Conservation (phyloP, 306 rosid genomes). For the Echinosophora koreensis region DNA sequence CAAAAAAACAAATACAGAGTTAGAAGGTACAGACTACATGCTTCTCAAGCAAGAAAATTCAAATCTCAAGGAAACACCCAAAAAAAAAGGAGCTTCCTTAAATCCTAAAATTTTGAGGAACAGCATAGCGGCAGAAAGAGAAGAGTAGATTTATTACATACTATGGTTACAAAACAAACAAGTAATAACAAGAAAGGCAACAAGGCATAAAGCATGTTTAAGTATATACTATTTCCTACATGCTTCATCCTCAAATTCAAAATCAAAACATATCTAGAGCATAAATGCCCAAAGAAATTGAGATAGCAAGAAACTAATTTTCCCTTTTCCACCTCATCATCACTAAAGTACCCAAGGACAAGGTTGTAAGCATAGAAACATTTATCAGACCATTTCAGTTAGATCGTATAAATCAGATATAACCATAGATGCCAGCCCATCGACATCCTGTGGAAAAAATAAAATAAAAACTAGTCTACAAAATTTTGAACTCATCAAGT, state of each 20-base stretch:
- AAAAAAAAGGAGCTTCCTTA: conserved; percentile 29
- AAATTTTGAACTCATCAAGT: conserved; percentile 7
- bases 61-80: neutral
- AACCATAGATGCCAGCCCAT: neutral
- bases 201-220: neutral
- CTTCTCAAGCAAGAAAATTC: conserved; percentile 28
- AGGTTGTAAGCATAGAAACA: conserved; percentile 7
- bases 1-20: conserved; percentile 24
- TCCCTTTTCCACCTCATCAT: neutral
- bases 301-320: neutral
- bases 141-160: neutral
- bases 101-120: conserved; percentile 12
- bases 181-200: conserved; percentile 12
- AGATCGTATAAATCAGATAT: conserved; percentile 19
- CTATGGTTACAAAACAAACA: conserved; percentile 1
- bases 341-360: conserved; percentile 13
- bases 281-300: conserved; percentile 28
- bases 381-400: conserved; percentile 13
- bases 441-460: conserved; percentile 20
- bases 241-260: conserved; percentile 6
- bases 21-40: conserved; percentile 24
- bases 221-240: neutral
- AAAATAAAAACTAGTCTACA: neutral
- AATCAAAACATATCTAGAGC: conserved; percentile 27
- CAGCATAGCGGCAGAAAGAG: conserved; percentile 7